Evolutionary conservation across 169 alveolate genomes (phyloP).

Genomic region (Eimeria tenella): DNA sequence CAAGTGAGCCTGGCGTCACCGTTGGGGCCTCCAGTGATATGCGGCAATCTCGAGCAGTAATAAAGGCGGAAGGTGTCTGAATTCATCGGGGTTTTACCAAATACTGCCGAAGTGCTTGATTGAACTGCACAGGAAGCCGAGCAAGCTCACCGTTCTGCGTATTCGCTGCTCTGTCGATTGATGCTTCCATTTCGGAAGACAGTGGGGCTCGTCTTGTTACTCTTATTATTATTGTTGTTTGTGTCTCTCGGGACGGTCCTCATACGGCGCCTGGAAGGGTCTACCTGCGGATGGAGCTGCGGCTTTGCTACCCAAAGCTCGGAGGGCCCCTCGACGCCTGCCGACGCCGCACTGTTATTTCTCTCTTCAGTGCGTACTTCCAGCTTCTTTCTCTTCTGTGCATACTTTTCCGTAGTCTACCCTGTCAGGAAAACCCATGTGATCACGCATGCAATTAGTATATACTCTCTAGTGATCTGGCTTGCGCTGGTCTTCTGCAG

Average conservation of each 20-base stretch:
- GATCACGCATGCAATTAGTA: no score
- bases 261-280: slow-evolving; percentile 15
- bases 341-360: slow-evolving; percentile 26
- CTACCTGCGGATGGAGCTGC: slow-evolving; percentile 69
- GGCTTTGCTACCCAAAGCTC: slow-evolving; percentile 52
- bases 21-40: not conserved
- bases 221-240: slow-evolving; percentile 17
- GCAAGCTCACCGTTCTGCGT: slow-evolving; percentile 25
- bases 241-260: slow-evolving; percentile 39
- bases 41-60: no score
- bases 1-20: not conserved
- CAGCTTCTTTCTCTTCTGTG: not conserved
- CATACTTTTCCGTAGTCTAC: not conserved
- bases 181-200: slow-evolving; percentile 39
- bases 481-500: not conserved
- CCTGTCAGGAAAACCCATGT: no score
- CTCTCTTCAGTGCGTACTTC: slow-evolving; percentile 35
- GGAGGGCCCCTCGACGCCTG: slow-evolving; percentile 56
- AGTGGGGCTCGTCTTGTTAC: slow-evolving; percentile 26
- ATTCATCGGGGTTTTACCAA: no score
- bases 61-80: no score
- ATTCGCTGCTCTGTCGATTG: slow-evolving; percentile 52
- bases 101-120: not conserved
- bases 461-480: not conserved
- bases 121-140: slow-evolving; percentile 39